Percentiles rank a stretch among this genome's conserved stretches.
These are phyloP conservation scores for Oldenlandia corymbosa DNA, from an alignment of 257 asterid genomes.

Conservation along the genomic window DNA sequence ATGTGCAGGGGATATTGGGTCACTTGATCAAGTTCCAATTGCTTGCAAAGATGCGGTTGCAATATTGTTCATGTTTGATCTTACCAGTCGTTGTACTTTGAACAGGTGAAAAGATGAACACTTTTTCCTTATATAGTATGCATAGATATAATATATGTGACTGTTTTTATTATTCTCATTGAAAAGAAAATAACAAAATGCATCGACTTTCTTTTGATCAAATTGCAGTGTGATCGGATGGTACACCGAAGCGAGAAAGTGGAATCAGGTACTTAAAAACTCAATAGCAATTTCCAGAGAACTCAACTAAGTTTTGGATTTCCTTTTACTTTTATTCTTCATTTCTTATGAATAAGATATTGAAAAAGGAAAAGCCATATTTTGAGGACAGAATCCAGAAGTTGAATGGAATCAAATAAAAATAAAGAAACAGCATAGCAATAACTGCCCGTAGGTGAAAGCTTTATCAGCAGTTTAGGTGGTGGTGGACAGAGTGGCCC, in stretches of 20 bases:
- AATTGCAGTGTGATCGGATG: constrained; percentile 65
- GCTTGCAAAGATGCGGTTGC: constrained; percentile 95
- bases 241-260: constrained; percentile 77
- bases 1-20: constrained; percentile 50
- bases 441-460: constrained; percentile 18
- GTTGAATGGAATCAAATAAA: not conserved
- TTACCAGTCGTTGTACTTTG: constrained; percentile 67
- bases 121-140: not conserved
- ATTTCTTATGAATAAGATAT: not conserved
- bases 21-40: constrained; percentile 74
- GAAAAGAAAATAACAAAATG: too few species aligned
- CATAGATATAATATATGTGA: too few species aligned
- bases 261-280: constrained; percentile 64
- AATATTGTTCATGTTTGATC: constrained; percentile 85
- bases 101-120: constrained; percentile 37
- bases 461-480: constrained; percentile 2
- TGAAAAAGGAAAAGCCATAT: not conserved
- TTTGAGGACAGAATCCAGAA: not conserved
- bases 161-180: too few species aligned
- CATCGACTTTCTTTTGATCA: not conserved
- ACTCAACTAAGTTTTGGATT: not conserved
- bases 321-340: not conserved
- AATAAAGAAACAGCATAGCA: not conserved
- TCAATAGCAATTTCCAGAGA: not conserved
- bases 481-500: constrained; percentile 7